A percentile compares a stretch with the other conserved stretches of the same genome.
These are phyloP conservation scores for Rutstroemia sp. DNA, from an alignment of 2,329 filamentous ascomycete species.

Conservation along the genomic window DNA sequence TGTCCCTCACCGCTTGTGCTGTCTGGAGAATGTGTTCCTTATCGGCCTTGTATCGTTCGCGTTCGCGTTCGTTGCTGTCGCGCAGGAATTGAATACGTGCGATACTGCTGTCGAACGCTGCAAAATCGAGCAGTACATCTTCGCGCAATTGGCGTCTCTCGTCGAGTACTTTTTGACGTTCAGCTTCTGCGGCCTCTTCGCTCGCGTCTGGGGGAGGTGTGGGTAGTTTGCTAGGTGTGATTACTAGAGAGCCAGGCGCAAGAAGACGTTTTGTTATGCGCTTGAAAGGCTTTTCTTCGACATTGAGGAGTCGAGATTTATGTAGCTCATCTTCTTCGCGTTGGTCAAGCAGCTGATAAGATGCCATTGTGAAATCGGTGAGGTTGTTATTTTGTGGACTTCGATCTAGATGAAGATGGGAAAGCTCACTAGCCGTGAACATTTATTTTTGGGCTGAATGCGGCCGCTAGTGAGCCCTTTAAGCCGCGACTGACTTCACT, in stretches of 20 bases:
- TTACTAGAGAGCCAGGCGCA: conserved; percentile 56
- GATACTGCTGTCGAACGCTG: conserved; percentile 78
- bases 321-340: conserved; percentile 78
- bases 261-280: conserved; percentile 78
- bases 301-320: conserved; percentile 75
- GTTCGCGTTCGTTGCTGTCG: conserved; percentile 74
- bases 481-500: too few relatives aligned
- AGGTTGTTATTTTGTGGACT: not conserved
- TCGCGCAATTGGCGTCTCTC: conserved; percentile 66
- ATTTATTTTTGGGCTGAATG: not conserved
- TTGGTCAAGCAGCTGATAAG: conserved; percentile 64
- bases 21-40: conserved; percentile 72
- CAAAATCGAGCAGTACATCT: conserved; percentile 82
- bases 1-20: conserved; percentile 69
- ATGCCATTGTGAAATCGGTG: conserved; percentile 35
- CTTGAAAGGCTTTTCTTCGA: conserved; percentile 90
- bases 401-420: too few relatives aligned
- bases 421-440: too few relatives aligned
- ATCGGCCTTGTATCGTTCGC: conserved; percentile 73
- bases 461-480: conserved; percentile 1
- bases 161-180: conserved; percentile 42
- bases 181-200: conserved; percentile 34
- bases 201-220: conserved; percentile 58
- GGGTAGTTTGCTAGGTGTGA: conserved; percentile 45
- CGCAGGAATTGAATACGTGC: conserved; percentile 82